Evolutionary conservation across 495 filamentous ascomycete genomes (phyloP).

Genomic region (Copromyces sp.): DNA sequence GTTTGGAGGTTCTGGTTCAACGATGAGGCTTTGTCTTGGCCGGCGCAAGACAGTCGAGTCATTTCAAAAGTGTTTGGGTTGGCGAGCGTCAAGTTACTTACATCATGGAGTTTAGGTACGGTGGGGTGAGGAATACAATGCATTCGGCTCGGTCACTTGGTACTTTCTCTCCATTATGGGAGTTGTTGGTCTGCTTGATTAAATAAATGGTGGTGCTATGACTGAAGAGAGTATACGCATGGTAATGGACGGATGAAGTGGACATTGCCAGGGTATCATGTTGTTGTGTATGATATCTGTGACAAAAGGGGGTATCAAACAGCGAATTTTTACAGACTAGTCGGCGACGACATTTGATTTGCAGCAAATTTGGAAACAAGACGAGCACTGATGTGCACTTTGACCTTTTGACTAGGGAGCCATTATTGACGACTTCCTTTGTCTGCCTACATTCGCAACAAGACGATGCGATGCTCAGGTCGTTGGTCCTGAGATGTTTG

Average conservation of each 20-base stretch:
- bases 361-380: background rate
- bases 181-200: background rate
- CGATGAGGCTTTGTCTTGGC: background rate
- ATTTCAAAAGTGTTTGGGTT: background rate
- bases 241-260: background rate
- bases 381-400: background rate
- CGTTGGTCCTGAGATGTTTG: background rate
- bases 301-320: background rate
- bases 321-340: background rate
- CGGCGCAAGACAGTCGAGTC: background rate
- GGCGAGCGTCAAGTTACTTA: background rate
- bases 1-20: background rate
- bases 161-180: background rate
- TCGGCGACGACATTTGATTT: background rate
- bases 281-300: background rate
- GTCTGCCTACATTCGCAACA: background rate
- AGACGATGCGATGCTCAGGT: background rate
- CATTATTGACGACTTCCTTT: background rate
- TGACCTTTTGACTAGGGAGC: background rate
- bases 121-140: background rate
- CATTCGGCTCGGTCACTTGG: background rate
- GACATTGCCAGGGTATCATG: background rate
- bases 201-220: background rate
- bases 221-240: background rate
- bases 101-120: background rate